Percentiles rank a stretch among this genome's conserved stretches.
Conservation (phyloP, 495 filamentous ascomycete species). For the Talaromyces stipitatus region DNA sequence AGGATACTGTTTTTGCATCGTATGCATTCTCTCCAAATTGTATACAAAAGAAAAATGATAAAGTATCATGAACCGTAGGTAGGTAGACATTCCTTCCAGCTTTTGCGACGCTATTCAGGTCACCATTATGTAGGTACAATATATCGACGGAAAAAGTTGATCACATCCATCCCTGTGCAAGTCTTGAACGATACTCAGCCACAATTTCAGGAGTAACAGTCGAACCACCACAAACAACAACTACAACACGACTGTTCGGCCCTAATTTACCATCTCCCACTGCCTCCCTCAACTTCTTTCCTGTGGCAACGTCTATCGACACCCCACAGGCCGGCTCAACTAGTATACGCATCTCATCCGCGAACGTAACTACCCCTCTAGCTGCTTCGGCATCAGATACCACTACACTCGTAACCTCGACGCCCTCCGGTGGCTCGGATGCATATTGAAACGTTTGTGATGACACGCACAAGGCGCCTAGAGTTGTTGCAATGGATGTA, state of each 20-base stretch:
- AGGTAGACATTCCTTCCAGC: background rate
- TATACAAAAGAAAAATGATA: background rate
- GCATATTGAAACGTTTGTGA: conserved; percentile 58
- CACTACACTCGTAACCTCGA: conserved; percentile 54
- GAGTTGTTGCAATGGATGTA: conserved; percentile 65
- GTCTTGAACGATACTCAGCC: conserved; percentile 45
- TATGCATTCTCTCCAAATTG: too few species aligned
- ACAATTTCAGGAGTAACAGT: conserved; percentile 62
- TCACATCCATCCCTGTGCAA: conserved; percentile 25
- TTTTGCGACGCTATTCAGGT: background rate
- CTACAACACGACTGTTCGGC: conserved; percentile 60
- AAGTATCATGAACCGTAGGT: background rate
- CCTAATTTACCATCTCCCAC: conserved; percentile 31
- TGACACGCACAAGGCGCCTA: conserved; percentile 68
- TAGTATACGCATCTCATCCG: conserved; percentile 68
- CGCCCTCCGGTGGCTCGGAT: conserved; percentile 20
- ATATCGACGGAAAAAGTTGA: too few species aligned
- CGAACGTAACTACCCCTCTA: conserved; percentile 58
- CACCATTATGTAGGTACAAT: too few species aligned
- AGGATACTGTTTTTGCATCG: too few species aligned
- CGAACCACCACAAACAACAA: conserved; percentile 79
- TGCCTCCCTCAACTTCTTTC: conserved; percentile 43
- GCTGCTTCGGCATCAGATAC: conserved; percentile 74
- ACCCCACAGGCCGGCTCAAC: conserved; percentile 85
- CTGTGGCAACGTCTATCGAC: conserved; percentile 44